Evolutionary conservation across 2,329 filamentous ascomycete species (phyloP), one percentile per base, ranked within the genome.

Genomic region (Fusarium poae): DNA sequence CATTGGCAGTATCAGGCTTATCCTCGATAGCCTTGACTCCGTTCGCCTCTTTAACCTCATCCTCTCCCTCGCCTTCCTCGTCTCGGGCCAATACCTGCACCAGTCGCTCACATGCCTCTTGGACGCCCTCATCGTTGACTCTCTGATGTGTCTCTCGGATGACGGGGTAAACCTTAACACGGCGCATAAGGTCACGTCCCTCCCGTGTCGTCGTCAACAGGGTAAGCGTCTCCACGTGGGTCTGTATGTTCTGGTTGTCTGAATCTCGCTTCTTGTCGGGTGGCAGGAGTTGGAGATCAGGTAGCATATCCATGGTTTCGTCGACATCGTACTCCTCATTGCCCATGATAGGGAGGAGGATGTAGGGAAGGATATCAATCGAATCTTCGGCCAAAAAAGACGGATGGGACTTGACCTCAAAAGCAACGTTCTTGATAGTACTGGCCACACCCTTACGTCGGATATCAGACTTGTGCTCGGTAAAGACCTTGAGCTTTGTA

Each of bases 381-480:
- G 89, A 89, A 20, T 90, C 87, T 52, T 92, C 89, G 1, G 87
- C 85, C 45, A 97, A 80, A 54, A 97, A 89, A 3, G 85, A 81
- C 0, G 87, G 83, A 74, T 98, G 95, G 0, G 91, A 86, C 5
- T 87, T 80, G 8, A 95, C 81, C 74, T 97, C 92, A 76, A 99
- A 98, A 9, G 93, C 89, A 30, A 92, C 89, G 76, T 99, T 99
- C 80, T 98, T 98, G 77, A 99, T 93, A 12, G 93, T 96, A 64
- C 91, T 94, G 10, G 95, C 95, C n/a, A 97, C 94, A n/a, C 96
- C 96, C 74, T 93, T 93, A 56, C 96, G 86, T 60, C 96, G 88
- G 55, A 97, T 89, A 29, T 91, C 86, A 4, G 92, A 97, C 72
- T 87, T 85, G 81, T 97, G 93, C 79, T 97, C 93, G 2, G 96